Percentiles rank a stretch among this genome's conserved stretches.
phyloP scores from a whole-genome alignment of 2,329 filamentous ascomycete species.

The Spiromastix sp. region DNA sequence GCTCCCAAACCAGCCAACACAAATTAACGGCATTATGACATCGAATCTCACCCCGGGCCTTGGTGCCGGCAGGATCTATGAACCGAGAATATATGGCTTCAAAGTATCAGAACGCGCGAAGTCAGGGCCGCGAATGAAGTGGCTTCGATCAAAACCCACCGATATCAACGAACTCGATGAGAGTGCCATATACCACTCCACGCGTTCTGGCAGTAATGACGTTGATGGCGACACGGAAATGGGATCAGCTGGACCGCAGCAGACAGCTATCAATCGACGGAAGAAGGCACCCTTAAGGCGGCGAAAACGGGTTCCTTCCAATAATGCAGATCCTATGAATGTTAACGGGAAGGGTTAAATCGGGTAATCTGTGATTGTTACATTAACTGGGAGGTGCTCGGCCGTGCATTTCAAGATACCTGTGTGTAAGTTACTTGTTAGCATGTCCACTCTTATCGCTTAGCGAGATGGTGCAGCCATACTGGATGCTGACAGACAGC shows the following conservation, averaged over 20 bases:
- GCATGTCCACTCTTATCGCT: too few species aligned
- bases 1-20: slow-evolving; percentile 38
- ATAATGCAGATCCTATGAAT: slow-evolving; percentile 23
- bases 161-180: slow-evolving; percentile 81
- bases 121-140: slow-evolving; percentile 91
- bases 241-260: slow-evolving; percentile 22
- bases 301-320: slow-evolving; percentile 17
- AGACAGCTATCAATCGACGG: slow-evolving; percentile 29
- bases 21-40: slow-evolving; percentile 76
- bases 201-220: slow-evolving; percentile 21
- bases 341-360: slow-evolving; percentile 22
- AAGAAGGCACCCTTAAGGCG: slow-evolving; percentile 35
- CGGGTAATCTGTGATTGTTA: slow-evolving; percentile 7
- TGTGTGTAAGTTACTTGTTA: too few species aligned
- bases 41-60: slow-evolving; percentile 83
- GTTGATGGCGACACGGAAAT: slow-evolving; percentile 32
- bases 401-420: too few species aligned
- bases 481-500: too few species aligned
- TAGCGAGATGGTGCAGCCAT: too few species aligned
- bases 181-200: slow-evolving; percentile 28
- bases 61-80: slow-evolving; percentile 74
- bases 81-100: slow-evolving; percentile 95
- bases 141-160: slow-evolving; percentile 74
- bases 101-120: slow-evolving; percentile 81
- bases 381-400: too few species aligned